Conservation (phyloP, 2,329 filamentous ascomycete species). For the Rugonectria rugulosa region DNA sequence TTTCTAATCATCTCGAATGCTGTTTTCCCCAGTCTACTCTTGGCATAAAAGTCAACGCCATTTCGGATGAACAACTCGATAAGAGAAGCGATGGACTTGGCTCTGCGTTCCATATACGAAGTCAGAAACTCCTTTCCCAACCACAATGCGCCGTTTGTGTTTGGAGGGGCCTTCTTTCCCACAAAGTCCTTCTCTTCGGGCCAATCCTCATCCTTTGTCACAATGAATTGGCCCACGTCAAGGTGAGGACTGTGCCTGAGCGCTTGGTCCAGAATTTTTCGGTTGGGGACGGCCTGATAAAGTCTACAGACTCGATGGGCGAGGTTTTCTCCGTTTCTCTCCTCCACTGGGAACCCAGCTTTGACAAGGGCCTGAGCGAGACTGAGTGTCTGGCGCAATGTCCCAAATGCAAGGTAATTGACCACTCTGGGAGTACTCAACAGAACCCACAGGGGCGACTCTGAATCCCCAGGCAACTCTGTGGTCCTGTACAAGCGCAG, state of each 20-base stretch:
- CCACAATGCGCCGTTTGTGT: no score
- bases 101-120: neutral
- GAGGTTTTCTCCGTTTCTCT: neutral
- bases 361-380: neutral
- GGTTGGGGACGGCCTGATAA: neutral
- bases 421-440: neutral
- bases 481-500: neutral
- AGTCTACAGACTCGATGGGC: neutral
- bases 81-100: neutral
- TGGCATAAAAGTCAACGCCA: neutral
- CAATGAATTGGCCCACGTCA: neutral
- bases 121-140: neutral
- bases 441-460: neutral
- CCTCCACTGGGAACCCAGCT: neutral
- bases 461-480: neutral
- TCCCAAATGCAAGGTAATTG: conserved; percentile 1
- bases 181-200: neutral
- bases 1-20: neutral
- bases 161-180: neutral
- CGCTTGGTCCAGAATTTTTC: neutral
- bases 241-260: neutral
- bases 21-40: neutral
- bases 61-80: neutral
- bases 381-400: neutral
- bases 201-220: neutral